A percentile compares a stretch with the other conserved stretches of the same genome.
phyloP scores from a whole-genome alignment of 257 asterid species.

The Przewalskia tangutica region DNA sequence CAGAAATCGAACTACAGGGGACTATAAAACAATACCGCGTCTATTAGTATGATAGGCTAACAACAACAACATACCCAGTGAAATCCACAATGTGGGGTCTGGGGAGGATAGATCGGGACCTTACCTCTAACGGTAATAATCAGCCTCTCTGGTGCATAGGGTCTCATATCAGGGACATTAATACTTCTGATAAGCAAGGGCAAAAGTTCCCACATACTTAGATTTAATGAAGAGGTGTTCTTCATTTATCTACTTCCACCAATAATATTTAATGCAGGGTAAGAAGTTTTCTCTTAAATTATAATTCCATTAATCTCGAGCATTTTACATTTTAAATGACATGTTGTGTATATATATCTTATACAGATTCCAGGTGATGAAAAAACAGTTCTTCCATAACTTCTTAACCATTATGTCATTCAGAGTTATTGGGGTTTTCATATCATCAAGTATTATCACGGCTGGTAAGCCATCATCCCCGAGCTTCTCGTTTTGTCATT shows the following conservation, averaged over 20 bases:
- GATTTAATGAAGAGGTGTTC: conserved; percentile 83
- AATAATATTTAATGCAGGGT: conserved; percentile 95
- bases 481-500: neutral
- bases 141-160: conserved; percentile 23
- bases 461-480: conserved; percentile 39
- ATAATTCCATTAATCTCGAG: neutral
- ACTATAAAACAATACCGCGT: too few relatives aligned
- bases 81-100: too few relatives aligned
- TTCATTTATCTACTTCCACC: conserved; percentile 92
- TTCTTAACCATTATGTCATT: conserved; percentile 87
- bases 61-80: too few relatives aligned
- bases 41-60: too few relatives aligned
- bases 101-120: too few relatives aligned
- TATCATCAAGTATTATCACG: conserved; percentile 61
- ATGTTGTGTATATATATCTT: neutral
- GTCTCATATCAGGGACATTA: conserved; percentile 49
- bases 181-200: conserved; percentile 70
- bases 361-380: conserved; percentile 90
- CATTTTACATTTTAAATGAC: neutral
- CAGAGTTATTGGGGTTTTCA: conserved; percentile 79
- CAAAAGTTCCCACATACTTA: conserved; percentile 67
- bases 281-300: conserved; percentile 3
- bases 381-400: conserved; percentile 93
- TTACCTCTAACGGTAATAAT: too few relatives aligned
- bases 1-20: too few relatives aligned